Base-by-base conservation (phyloP, 106 monocot species). In the Platanthera guangdongensis region DNA sequence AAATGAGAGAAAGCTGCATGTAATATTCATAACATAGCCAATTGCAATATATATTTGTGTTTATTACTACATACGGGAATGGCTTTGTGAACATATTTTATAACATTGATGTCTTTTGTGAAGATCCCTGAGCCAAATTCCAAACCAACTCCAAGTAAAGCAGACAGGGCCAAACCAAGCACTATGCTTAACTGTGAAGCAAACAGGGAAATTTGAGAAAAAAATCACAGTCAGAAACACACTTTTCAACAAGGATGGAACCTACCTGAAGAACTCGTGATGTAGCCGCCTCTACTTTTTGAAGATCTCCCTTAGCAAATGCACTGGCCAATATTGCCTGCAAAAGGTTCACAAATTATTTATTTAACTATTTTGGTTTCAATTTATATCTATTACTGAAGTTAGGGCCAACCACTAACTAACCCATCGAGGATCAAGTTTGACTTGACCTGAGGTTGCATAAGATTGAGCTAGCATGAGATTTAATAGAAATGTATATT, bases 321-420 rank as follows among this genome's bases (percentile, higher is more conserved):
- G 92, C 84, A 79, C 85, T 83, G 1, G 95, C 95, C 19, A 95
- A 80, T 65, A 95, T 84, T 55, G 95, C 86, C 95, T 95, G 74
- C 18, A 84, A 74, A 79, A 59, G 14, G 22, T 32, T 4, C 30
- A 46, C 6, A 21, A 46, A 51, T 51, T 51, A 51, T 51, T 50
- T 72, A 46, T 21, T 50, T 51, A 16, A 13, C 60, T 16, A 18
- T 16, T 60, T 60, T 60, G 12, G 6, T 15, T n/a, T 18, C n/a
- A 3, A 60, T 53, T 53, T 53, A 62, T 62, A 62, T 22, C 22
- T 3, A 57, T 14, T 1, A 39, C 3, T 39, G 1, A 39, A 39
- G 39, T 39, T 39, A 39, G 39, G 39, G 39, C 39, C 39, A 39
- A 39, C 39, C 39, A 39, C 39, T 2, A 3, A 3, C 39, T 39